These are phyloP conservation scores for Exophiala oligosperma DNA, from an alignment of 2,329 filamentous ascomycete species.

Conservation along the genomic window DNA sequence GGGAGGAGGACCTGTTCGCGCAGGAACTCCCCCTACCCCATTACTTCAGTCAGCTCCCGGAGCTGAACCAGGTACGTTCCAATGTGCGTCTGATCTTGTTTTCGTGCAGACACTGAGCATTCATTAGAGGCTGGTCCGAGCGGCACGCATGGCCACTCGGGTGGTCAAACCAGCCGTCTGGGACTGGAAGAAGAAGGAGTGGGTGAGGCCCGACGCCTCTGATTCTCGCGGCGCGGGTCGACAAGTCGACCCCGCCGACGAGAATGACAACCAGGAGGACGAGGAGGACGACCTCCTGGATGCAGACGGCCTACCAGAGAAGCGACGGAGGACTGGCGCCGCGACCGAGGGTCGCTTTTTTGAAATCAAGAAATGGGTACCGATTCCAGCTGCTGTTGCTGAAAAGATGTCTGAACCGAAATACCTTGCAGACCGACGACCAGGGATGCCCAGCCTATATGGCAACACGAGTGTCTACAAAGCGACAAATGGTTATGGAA, in stretches of 20 bases:
- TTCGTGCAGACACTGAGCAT: neutral
- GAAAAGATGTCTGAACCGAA: constrained; percentile 59
- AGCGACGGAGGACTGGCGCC: constrained; percentile 17
- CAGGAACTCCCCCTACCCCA: constrained; percentile 86
- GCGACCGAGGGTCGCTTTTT: constrained; percentile 50
- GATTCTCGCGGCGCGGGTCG: constrained; percentile 25
- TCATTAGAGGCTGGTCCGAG: constrained; percentile 24
- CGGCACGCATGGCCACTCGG: constrained; percentile 22
- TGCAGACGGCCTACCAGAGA: constrained; percentile 33
- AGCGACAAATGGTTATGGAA: constrained; percentile 24
- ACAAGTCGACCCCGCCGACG: constrained; percentile 24
- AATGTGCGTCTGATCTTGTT: neutral
- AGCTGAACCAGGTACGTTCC: constrained; percentile 45
- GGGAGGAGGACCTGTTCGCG: constrained; percentile 63
- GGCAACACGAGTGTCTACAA: constrained; percentile 21
- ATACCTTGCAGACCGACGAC: constrained; percentile 62
- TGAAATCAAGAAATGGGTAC: constrained; percentile 58
- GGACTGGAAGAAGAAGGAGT: constrained; percentile 24
- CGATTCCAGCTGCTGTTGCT: constrained; percentile 53
- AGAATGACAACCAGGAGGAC: constrained; percentile 40
- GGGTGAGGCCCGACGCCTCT: constrained; percentile 31
- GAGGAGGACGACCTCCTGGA: constrained; percentile 43
- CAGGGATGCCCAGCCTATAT: constrained; percentile 58
- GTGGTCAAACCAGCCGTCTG: constrained; percentile 22
- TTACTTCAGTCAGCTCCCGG: constrained; percentile 74